Evolutionary conservation across 805 yeast genomes (phyloP).

Genomic region (Clavispora vitiphila): DNA sequence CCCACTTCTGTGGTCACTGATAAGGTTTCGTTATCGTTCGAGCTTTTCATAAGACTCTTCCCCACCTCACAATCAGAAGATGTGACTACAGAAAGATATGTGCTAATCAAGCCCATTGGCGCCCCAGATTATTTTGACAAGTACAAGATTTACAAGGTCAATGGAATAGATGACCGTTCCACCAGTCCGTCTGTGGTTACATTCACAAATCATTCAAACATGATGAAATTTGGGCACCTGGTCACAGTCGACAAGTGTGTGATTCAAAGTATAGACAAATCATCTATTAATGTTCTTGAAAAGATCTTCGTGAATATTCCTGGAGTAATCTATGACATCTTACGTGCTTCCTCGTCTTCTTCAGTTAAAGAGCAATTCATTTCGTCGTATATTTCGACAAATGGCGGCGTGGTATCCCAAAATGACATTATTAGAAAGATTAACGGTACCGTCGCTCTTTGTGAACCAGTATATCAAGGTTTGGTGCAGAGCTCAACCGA

Average conservation of each 20-base stretch:
- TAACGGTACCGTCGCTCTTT: slow-evolving; percentile 49
- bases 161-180: slow-evolving; percentile 23
- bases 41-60: slow-evolving; percentile 28
- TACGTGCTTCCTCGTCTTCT: slow-evolving; percentile 26
- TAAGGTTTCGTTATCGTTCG: slow-evolving; percentile 28
- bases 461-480: slow-evolving; percentile 79
- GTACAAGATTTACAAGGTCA: slow-evolving; percentile 33
- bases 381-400: slow-evolving; percentile 17
- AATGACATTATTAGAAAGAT: slow-evolving; percentile 40
- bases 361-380: slow-evolving; percentile 31
- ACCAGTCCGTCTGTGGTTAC: slow-evolving; percentile 25
- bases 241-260: slow-evolving; percentile 40
- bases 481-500: slow-evolving; percentile 40
- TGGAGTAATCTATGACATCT: slow-evolving; percentile 29
- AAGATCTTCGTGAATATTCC: slow-evolving; percentile 47
- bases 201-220: slow-evolving; percentile 34
- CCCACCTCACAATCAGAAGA: slow-evolving; percentile 16
- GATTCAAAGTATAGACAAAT: slow-evolving; percentile 28
- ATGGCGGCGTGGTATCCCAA: slow-evolving; percentile 30
- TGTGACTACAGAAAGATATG: slow-evolving; percentile 15
- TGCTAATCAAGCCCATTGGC: slow-evolving; percentile 35
- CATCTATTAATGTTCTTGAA: slow-evolving; percentile 35
- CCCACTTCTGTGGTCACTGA: slow-evolving; percentile 22
- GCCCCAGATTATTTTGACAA: slow-evolving; percentile 33
- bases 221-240: slow-evolving; percentile 29